Base-by-base conservation (phyloP, 2,329 filamentous ascomycete species). In the Colletotrichum spinosum region DNA sequence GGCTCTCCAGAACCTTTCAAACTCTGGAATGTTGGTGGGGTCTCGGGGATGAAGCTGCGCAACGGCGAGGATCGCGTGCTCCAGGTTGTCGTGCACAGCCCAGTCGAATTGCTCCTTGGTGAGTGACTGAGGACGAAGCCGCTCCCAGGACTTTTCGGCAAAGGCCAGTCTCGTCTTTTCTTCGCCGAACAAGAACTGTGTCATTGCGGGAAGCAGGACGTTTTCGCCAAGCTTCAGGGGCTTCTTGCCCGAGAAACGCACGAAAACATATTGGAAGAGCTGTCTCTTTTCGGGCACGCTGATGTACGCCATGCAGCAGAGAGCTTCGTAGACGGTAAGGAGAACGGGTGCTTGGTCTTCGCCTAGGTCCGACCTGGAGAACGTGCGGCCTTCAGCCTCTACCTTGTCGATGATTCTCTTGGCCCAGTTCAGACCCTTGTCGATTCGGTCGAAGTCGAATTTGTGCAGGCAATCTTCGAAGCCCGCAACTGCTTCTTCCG, bases 301-400 rank as follows among this genome's bases (percentile, higher is more conserved):
- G 67, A 97, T 83, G 74, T 97, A 93, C 1, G 91, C 85, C 69
- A 94, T 88, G 76, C 92, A 97, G 75, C 94, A 97, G 55, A 98
- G 81, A 0, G 92, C 90, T 76, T 98, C 95, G 72, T 97, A 97
- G 37, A 98, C 87, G 10, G 93, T 90, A 64, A 96, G 86, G 55
- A 97, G 86, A 7, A 92, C 88, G 35, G 86, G 81, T 2, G 85
- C 79, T 35, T 86, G 78, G 7, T 83, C 75, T 17, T 79, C 78
- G 11, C 81, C 81, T 42, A 86, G 78, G 56, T 81, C 79, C 0
- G 78, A 72, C 45, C 83, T 81, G 51, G 79, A 81, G 74, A 86
- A 86, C 2, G 74, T 73, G 2, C 78, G 79, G 25, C 84, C 80
- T 8, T 78, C 74, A 44, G 78, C 76, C 56, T 86, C 82, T 4